Evolutionary conservation across 257 asterid species (phyloP), one percentile per base, ranked within the genome.

Genomic region (Solanum pimpinellifolium): DNA sequence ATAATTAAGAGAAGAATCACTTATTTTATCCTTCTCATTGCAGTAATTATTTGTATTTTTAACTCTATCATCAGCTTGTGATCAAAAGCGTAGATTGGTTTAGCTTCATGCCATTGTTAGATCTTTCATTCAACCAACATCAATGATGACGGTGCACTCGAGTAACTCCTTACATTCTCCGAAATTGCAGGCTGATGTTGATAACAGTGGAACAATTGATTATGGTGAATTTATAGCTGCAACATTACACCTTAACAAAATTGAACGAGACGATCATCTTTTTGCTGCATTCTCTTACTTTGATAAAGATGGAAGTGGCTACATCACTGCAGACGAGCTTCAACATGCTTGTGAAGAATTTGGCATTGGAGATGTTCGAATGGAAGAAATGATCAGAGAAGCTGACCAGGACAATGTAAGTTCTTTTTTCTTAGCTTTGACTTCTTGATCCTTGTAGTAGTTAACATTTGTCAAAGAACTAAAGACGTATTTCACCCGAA

Each of bases 171-270:
- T 87, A 18, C 78, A 35, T 85, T 91, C 70, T 86, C 70, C 39
- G 83, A 60, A 88, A 70, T 88, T 87, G 89, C 91, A 96, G 98
- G 98, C 98, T 7, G 98, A 96, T 89, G 96, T 95, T 70, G 98
- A 94, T 88, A 96, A 96, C 91, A 94, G 92, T 15, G 98, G 98
- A 86, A 94, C 98, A 52, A 96, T 96, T 66, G 98, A 96, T 88
- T 96, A 96, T 33, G 96, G 94, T 83, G 98, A 96, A 91, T 96
- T 96, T 86, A 89, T 96, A 73, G 98, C 98, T 47, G 98, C 98
- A 60, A 94, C 98, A 35, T 83, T 96, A 86, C 98, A 96, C 88
- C 92, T 96, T 73, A 96, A 96, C 93, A 92, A 95, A 88, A 91
- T 94, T 23, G 98, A 94, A 87, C 92, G 93, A 85, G 93, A 96